Base-by-base conservation (phyloP, 768 basidiomycete species). In the Tulasnella sp. region DNA sequence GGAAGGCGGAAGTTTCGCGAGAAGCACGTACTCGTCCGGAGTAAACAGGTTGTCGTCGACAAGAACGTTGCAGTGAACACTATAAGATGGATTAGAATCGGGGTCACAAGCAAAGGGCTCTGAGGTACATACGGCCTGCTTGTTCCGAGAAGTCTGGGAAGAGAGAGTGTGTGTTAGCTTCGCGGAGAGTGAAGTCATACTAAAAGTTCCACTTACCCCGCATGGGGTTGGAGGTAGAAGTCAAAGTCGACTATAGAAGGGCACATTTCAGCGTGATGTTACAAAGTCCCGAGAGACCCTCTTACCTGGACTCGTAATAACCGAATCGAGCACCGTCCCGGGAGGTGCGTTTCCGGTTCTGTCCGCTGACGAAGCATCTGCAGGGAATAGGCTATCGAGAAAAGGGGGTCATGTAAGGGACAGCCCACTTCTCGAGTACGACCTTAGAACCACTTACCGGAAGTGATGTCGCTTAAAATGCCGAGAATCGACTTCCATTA, bases 171-270 rank as follows among this genome's bases (percentile, higher is more conserved):
- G 42, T n/a, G 49, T 49, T n/a, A 49, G 49, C 49, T 22, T 39
- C 0, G 9, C 19, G 4, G 49, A 0, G n/a, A 39, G 38, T 17
- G 17, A 39, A 29, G 11, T 40, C 70, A 39, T 39, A 71, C 14
- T 37, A 12, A 0, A 12, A 6, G 25, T 29, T 14, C 31, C 29
- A 25, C 71, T 40, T 45, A 58, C 49, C 92, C 93, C 0, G 87
- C 91, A 77, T 94, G 93, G 72, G 90, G 90, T 79, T 90, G 90
- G 7, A 94, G 85, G 79, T 91, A 93, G 82, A 89, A 94, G 78
- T 94, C 93, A 49, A 90, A 90, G 73, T 92, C 91, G 0, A 87
- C 86, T 0, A 92, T 91, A 79, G 38, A 17, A n/a, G 22, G 37
- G 69, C 36, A 40, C 25, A 40, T 15, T 6, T 37, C 12, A 40